These are phyloP conservation scores for Aurantiochytrium sp. DNA, from an alignment of 108 stramenopile species.

Conservation along the genomic window DNA sequence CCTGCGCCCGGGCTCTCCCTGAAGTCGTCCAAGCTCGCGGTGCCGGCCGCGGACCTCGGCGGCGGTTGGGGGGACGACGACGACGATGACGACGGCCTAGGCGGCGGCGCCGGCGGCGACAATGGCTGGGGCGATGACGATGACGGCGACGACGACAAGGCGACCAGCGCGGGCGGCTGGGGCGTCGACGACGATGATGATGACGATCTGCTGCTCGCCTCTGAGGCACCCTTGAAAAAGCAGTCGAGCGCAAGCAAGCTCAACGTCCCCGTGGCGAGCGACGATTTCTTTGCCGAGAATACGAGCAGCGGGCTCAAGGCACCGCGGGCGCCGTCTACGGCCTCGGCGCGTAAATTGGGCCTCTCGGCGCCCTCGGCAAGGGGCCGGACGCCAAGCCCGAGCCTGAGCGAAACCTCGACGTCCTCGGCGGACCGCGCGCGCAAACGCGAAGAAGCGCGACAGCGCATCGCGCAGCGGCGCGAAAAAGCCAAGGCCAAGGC, in stretches of 20 bases:
- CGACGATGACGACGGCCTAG: too few species aligned
- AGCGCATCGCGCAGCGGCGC: conserved; percentile 20
- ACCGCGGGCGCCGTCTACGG: background rate
- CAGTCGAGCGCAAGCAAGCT: background rate
- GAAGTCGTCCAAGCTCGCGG: background rate
- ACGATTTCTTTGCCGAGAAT: background rate
- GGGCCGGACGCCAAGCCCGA: background rate
- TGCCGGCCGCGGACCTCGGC: background rate
- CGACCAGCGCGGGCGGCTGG: background rate
- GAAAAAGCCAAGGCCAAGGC: background rate
- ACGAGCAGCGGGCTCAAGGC: background rate
- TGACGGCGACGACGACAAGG: background rate
- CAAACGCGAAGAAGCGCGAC: conserved; percentile 17
- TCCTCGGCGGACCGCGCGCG: background rate
- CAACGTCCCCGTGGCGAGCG: background rate
- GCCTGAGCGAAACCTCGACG: background rate
- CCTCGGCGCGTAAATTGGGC: background rate
- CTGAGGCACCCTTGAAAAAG: background rate
- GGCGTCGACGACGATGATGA: background rate
- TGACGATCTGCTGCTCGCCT: background rate
- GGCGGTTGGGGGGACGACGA: background rate
- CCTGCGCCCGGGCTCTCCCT: background rate
- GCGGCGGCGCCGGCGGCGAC: too few species aligned
- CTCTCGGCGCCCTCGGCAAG: background rate
- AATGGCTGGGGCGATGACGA: background rate